Evolutionary conservation across 805 yeast species (phyloP), one percentile per base, ranked within the genome.

Genomic region (baker's yeast (Saccharomyces cerevisiae)): DNA sequence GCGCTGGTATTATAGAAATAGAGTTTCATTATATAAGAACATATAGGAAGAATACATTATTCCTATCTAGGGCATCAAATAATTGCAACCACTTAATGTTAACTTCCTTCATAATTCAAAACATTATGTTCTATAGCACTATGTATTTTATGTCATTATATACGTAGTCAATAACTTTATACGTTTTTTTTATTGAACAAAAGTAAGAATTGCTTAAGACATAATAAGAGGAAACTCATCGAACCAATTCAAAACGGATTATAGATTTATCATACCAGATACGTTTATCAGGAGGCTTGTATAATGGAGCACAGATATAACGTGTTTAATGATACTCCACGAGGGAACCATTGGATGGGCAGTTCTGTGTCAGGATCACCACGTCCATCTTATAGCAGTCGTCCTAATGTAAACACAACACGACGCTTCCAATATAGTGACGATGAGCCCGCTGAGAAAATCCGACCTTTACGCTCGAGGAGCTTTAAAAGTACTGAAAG

Each of bases 291-390:
- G 22, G 17, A 36, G 22, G 24, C 43, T 17, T 17, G 24, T 36
- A 36, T 8, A 17, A 55, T 55, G 59, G 56, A 54, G 28, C 46
- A 54, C 46, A 55, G 54, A 47, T 52, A 52, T 30, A 59, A 59
- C 31, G 59, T 55, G n/a, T 59, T 59, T 46, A 57, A 52, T 43
- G 61, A 61, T 48, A 64, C 69, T 6, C 68, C 68, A 47, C 58
- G 69, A 53, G 68, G 69, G 17, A 62, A 61, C 29, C 69, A 65
- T 52, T 65, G 69, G 69, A 59, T 64, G 41, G 66, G 64, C 17
- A 58, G 61, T 24, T 48, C 61, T 47, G 52, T 59, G 8, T 51
- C 56, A 17, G 53, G 51, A 27, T 53, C 56, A 46, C 41, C 57
- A 41, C 51, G 57, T 51, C 57, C 55, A 30, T 46, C 59, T 22